phyloP scores from a whole-genome alignment of 345 rosid genomes.

The Draba incana region DNA sequence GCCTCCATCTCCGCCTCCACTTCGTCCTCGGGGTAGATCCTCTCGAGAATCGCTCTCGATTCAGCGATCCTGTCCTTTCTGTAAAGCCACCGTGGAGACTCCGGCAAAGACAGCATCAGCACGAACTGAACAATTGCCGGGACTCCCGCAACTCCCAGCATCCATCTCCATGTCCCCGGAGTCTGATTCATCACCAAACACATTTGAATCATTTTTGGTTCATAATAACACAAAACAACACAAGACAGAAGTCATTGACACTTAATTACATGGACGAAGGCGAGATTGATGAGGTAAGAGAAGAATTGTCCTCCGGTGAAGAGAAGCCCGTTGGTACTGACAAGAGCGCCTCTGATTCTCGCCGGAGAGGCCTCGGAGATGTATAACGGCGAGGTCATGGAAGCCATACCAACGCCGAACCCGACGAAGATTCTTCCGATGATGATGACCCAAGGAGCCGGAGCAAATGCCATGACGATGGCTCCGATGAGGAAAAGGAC shows the following conservation, averaged over 20 bases:
- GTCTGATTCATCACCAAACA: slow-evolving; percentile 38
- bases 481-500: slow-evolving; percentile 71
- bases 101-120: slow-evolving; percentile 72
- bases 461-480: slow-evolving; percentile 69
- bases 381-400: slow-evolving; percentile 93
- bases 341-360: slow-evolving; percentile 86
- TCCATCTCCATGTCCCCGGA: slow-evolving; percentile 91
- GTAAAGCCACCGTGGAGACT: slow-evolving; percentile 91
- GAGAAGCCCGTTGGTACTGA: slow-evolving; percentile 76
- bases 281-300: slow-evolving; percentile 82
- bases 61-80: slow-evolving; percentile 53
- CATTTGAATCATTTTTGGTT: no score
- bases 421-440: slow-evolving; percentile 81
- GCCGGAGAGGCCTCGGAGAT: slow-evolving; percentile 95
- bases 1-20: slow-evolving; percentile 61
- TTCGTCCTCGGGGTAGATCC: slow-evolving; percentile 65
- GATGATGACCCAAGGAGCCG: slow-evolving; percentile 70
- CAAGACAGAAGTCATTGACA: no score
- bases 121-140: slow-evolving; percentile 71
- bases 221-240: no score
- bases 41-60: slow-evolving; percentile 64
- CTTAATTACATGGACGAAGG: slow-evolving; percentile 56
- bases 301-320: slow-evolving; percentile 88
- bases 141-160: slow-evolving; percentile 78
- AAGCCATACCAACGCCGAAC: slow-evolving; percentile 94